Evolutionary conservation across 345 rosid species (phyloP), one percentile per base, ranked within the genome.

Genomic region (Psidium guajava): DNA sequence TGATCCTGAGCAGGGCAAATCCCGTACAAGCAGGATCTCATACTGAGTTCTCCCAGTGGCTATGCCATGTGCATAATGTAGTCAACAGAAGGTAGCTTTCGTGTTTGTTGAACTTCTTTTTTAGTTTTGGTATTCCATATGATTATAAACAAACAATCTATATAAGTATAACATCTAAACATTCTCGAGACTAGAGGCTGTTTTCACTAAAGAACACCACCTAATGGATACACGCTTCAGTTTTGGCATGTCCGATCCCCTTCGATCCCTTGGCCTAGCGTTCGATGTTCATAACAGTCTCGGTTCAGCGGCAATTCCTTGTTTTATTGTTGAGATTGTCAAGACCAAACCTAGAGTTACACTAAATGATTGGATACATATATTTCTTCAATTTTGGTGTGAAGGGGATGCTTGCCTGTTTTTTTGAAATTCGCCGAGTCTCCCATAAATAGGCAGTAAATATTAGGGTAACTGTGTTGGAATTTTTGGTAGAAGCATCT

Each of bases 11-110:
- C 90, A 96, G 99, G 86, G 91, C 92, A 84, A 96, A 93, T 91
- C 99, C 99, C 11, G 94, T 95, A 28, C 92, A 92, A 85, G 90
- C 93, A 55, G 94, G 94, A 85, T 95, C 96, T 86, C 99, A 97
- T 57, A 88, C 93, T 53, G 96, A 97, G 81, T 97, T 96, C 89
- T 96, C 99, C 6, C 95, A 89, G 57, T 96, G 99, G 99, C 90
- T 97, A 40, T 97, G 99, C 84, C 94, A 92, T 52, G 94, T 94
- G 59, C 98, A 97, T 90, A 97, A 97, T 88, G 91, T 95, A 69
- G 97, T 97, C 82, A 97, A 96, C 82, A 93, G 98, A 92, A 95
- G 99, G 99, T 95, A 90, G 80, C 50, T 54, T 25, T 24, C 12
- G 14, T 12, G 10, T 40, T 69, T 24, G 25, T 58, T 36, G 42